Base-by-base conservation (phyloP, 805 yeast species). In the Tetrapisispora fleetii region DNA sequence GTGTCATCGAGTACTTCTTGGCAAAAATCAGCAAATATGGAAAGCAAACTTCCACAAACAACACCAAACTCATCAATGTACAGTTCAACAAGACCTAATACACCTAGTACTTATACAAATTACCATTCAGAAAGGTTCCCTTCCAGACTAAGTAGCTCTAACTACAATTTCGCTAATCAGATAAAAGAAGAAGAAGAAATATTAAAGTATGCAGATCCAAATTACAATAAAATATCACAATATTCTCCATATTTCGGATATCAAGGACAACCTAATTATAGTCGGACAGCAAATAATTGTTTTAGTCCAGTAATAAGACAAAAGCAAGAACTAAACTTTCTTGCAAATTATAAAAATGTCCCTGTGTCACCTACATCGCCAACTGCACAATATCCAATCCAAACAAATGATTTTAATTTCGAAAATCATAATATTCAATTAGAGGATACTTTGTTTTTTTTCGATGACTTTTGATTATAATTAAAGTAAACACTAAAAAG, bases 401-500 rank as follows among this genome's bases (percentile, higher is more conserved):
- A 10, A 2, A 2, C 45, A n/a, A 33, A 33, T 22, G 38, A 42
- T 33, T 17, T 27, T 24, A 36, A n/a, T 36, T 37, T 36, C 11
- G 32, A 37, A 28, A 36, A 43, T 33, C 46, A 43, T 35, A 42
- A 21, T 16, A 22, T 33, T 17, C 35, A 36, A 14, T 17, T 30
- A 32, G 42, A 45, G 22, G 47, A 45, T 30, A 45, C 47, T 13
- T 33, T 37, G 19, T 45, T 45, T 22, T 45, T 45, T 11, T 45
- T 45, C 14, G 47, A 45, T 38, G 47, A 45, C 22, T 21, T 45
- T 33, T 36, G 16, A 43, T 27, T 17, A 16, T 39, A 21, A 37
- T 5, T 19, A 14, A 37, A 24, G 4, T 24, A 27, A 24, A 24
- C n/a, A 39, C 13, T 27, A 10, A 35, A 35, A 35, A n/a, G 37